Percentiles rank a stretch among this genome's conserved stretches.
phyloP scores from a whole-genome alignment of 2,329 filamentous ascomycete species.

The Fusarium camptoceras region DNA sequence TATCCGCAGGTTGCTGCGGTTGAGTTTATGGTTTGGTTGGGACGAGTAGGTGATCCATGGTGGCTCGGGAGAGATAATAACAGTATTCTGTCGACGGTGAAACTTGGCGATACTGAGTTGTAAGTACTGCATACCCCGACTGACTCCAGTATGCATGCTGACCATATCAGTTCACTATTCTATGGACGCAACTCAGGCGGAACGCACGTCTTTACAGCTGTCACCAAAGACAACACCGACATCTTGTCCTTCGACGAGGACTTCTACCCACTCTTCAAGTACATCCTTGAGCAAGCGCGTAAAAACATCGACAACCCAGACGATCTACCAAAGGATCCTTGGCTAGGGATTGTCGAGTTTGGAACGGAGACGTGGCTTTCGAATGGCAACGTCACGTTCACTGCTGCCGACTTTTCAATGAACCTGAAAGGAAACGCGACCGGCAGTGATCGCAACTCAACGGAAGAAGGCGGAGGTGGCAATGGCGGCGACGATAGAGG shows the following conservation, averaged over 20 bases:
- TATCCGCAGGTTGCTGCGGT: conserved; percentile 40
- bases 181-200: conserved; percentile 42
- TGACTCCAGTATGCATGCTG: rapidly evolving
- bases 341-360: conserved; percentile 40
- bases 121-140: neutral
- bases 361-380: conserved; percentile 45
- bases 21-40: conserved; percentile 46
- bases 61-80: conserved; percentile 41
- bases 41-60: conserved; percentile 44
- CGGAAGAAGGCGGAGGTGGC: neutral
- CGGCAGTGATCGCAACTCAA: neutral
- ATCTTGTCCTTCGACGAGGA: conserved; percentile 40
- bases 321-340: conserved; percentile 41
- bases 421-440: conserved; percentile 19
- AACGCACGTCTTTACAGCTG: conserved; percentile 42
- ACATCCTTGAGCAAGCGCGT: conserved; percentile 37
- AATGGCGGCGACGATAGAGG: neutral
- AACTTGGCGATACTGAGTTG: conserved; percentile 41
- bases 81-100: conserved; percentile 38
- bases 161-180: conserved; percentile 33
- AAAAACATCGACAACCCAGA: conserved; percentile 19
- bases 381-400: conserved; percentile 42
- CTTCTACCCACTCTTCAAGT: conserved; percentile 44
- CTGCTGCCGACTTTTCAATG: conserved; percentile 44
- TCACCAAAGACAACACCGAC: conserved; percentile 33